Base-by-base conservation (phyloP, 495 filamentous ascomycete species). In the Neurospora sp. region DNA sequence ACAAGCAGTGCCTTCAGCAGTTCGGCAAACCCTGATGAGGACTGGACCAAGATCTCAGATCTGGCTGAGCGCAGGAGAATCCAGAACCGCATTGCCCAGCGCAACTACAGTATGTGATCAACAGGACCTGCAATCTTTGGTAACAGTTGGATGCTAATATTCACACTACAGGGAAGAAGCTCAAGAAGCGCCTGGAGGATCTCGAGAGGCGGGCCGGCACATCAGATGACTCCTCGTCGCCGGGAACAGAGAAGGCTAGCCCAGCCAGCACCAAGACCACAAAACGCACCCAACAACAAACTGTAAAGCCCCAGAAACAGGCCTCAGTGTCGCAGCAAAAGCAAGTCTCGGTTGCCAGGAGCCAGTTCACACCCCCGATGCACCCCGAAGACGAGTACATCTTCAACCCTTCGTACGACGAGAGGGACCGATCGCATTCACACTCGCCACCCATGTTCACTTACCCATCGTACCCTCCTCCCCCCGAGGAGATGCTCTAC, bases 1-100 rank as follows among this genome's bases (percentile, higher is more conserved):
- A 96, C 93, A 61, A 96, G 94, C 84, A 97, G 94, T 81, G 96
- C 96, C 75, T 98, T 98, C 88, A 97, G 94, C 84, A 91, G 92
- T 75, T 96, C 92, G 74, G 96, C 96, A 76, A 96, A 98, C 82
- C 94, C 96, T 71, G 94, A 97, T 76, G 95, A 98, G 83, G 95
- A 98, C 85, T 98, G 95, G 95, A 98, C 95, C 79, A 96, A 98
- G 89, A 97, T 98, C 83, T 97, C 96, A 61, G 95, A 98, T 80
- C 88, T 98, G 48, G 95, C 95, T 71, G 95, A 98, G 84, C 89
- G 95, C 75, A 87, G 95, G 79, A 87, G 95, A 78, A 98, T 98
- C 84, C 95, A 98, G 84, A 98, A 98, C 83, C 89, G 95, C 69
- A 98, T 98, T 83, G 95, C 95, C 53, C 95, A 98, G 84, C 91